Conservation (phyloP, 2,329 filamentous ascomycete species). For the Gnomoniopsis sp. region DNA sequence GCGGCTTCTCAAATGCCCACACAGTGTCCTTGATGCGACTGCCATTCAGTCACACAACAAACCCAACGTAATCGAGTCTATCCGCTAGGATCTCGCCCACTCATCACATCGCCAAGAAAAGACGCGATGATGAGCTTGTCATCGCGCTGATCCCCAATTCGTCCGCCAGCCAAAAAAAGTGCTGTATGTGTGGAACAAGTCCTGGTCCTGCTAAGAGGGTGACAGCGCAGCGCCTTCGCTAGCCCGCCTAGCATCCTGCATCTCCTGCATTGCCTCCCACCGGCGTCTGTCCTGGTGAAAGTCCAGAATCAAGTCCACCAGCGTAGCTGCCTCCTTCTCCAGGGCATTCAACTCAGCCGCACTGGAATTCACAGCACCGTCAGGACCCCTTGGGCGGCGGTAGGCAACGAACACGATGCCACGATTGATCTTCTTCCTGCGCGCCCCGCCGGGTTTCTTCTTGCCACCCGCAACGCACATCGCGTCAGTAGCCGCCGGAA, state of each 20-base stretch:
- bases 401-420: conserved; percentile 57
- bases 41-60: neutral
- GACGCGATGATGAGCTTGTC: neutral
- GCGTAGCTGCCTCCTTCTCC: conserved; percentile 46
- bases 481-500: neutral
- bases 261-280: conserved; percentile 14
- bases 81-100: neutral
- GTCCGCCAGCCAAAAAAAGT: neutral
- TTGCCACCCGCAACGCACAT: neutral
- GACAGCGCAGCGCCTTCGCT: neutral
- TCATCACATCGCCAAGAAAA: neutral
- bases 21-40: neutral
- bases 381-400: conserved; percentile 41
- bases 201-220: neutral
- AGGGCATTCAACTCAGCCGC: conserved; percentile 43
- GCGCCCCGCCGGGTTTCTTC: neutral
- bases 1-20: neutral
- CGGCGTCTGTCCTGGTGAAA: conserved; percentile 32
- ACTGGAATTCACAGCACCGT: conserved; percentile 31
- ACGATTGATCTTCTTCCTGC: conserved; percentile 34
- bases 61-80: neutral
- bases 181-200: too few relatives aligned
- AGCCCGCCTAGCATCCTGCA: neutral
- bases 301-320: conserved; percentile 52
- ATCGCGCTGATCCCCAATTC: neutral